Conservation (phyloP, 2,329 filamentous ascomycete species). For the Monilinia aucupariae region DNA sequence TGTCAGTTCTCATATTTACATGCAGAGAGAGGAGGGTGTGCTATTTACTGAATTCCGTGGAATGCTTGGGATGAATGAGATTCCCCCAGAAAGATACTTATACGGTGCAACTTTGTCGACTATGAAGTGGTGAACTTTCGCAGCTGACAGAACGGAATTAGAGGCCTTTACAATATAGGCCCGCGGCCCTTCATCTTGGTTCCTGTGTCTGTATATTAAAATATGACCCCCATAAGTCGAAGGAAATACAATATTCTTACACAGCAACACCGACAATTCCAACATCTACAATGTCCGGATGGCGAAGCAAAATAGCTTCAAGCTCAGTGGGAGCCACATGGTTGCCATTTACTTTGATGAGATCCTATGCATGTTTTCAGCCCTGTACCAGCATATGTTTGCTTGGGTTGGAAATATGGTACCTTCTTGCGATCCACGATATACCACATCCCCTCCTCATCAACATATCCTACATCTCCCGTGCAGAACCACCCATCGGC, state of each 20-base stretch:
- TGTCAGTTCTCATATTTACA: not conserved
- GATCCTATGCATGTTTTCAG: not conserved
- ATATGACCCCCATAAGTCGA: not conserved
- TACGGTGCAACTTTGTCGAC: not conserved
- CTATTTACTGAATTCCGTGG: not conserved
- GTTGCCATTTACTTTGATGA: slow-evolving; percentile 46
- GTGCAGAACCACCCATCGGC: slow-evolving; percentile 1
- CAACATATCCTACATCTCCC: slow-evolving; percentile 53
- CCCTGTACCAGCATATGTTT: not conserved
- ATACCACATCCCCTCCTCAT: slow-evolving; percentile 72
- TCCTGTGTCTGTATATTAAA: not conserved
- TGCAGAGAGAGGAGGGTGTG: not conserved
- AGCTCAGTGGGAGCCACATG: slow-evolving; percentile 47
- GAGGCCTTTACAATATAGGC: not conserved
- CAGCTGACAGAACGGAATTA: not conserved
- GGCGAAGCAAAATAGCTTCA: slow-evolving; percentile 40
- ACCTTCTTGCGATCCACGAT: slow-evolving; percentile 65
- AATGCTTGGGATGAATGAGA: slow-evolving; percentile 4
- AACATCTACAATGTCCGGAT: slow-evolving; percentile 40
- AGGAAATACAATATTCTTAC: not conserved
- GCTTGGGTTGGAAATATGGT: not conserved
- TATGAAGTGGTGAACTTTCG: not conserved
- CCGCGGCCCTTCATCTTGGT: not conserved
- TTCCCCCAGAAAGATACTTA: not conserved
- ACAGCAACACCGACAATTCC: slow-evolving; percentile 43